Percentiles rank a stretch among this genome's conserved stretches.
Evolutionary conservation across 148 eudicot genomes (phyloP).

Genomic region (Rhododendron molle): DNA sequence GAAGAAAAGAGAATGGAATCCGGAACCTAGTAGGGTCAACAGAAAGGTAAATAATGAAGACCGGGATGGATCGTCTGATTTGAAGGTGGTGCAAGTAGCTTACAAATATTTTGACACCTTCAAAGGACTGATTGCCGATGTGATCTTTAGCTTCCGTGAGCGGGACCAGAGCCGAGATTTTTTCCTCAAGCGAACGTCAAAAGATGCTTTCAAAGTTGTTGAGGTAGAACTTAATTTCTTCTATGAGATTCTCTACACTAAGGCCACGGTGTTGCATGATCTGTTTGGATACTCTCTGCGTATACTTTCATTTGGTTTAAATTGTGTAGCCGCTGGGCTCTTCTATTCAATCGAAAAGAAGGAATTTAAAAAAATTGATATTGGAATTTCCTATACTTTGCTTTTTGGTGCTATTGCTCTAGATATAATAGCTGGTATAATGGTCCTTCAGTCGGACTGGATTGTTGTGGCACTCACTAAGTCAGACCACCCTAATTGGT

Average conservation of each 20-base stretch:
- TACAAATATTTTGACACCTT: conserved; percentile 16
- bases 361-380: conserved; percentile 6
- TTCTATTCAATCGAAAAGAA: conserved; percentile 17
- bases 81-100: conserved; percentile 30
- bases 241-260: conserved; percentile 48
- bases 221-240: conserved; percentile 55
- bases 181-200: conserved; percentile 22
- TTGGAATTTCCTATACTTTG: conserved; percentile 25
- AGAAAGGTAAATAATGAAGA: conserved; percentile 7
- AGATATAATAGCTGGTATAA: conserved; percentile 28
- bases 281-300: conserved; percentile 19
- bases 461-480: conserved; percentile 14
- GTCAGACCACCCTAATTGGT: not conserved
- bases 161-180: conserved; percentile 31
- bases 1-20: conserved; percentile 2
- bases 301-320: conserved; percentile 10
- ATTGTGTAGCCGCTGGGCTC: conserved; percentile 11
- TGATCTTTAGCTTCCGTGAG: conserved; percentile 37
- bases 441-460: conserved; percentile 37
- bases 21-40: conserved; percentile 3
- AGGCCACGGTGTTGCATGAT: conserved; percentile 25
- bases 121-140: conserved; percentile 43
- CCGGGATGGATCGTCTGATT: conserved; percentile 7
- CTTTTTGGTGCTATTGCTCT: conserved; percentile 31
- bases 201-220: conserved; percentile 33